These are phyloP conservation scores for Exophiala phaeomuriformis DNA, from an alignment of 2,329 filamentous ascomycete species.

Conservation along the genomic window DNA sequence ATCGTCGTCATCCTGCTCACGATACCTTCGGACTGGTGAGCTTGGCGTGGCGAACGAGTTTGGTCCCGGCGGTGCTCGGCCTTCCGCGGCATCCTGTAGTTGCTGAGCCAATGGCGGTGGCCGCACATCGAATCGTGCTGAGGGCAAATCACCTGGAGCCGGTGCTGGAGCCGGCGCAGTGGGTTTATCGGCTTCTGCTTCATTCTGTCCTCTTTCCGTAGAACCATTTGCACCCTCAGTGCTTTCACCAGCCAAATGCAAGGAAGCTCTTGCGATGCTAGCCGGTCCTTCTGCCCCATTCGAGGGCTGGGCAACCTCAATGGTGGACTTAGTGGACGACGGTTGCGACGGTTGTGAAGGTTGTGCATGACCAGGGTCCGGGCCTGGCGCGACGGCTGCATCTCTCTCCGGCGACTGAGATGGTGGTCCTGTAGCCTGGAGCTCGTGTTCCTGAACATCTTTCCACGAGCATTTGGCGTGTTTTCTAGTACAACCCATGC, in stretches of 20 bases:
- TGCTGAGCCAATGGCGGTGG: slow-evolving; percentile 23
- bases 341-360: background rate
- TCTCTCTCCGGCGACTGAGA: slow-evolving; percentile 23
- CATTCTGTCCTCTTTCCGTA: background rate
- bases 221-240: background rate
- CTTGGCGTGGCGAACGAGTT: background rate
- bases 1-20: slow-evolving; percentile 34
- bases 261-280: slow-evolving; percentile 12
- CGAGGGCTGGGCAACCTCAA: slow-evolving; percentile 12
- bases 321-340: slow-evolving; percentile 9
- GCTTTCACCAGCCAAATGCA: slow-evolving; percentile 10
- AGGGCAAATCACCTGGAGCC: background rate
- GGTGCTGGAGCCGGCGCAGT: slow-evolving; percentile 5
- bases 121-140: slow-evolving; percentile 24
- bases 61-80: slow-evolving; percentile 1
- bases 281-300: slow-evolving; percentile 5
- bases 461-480: slow-evolving; percentile 85
- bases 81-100: slow-evolving; percentile 22
- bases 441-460: slow-evolving; percentile 67
- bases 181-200: background rate
- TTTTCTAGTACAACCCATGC: slow-evolving; percentile 80
- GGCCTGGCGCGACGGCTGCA: slow-evolving; percentile 12
- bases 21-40: slow-evolving; percentile 2
- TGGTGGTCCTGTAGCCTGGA: slow-evolving; percentile 28
- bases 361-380: slow-evolving; percentile 1